Conservation (phyloP, 2,329 filamentous ascomycete genomes). For the Chalaropsis ovoidea region DNA sequence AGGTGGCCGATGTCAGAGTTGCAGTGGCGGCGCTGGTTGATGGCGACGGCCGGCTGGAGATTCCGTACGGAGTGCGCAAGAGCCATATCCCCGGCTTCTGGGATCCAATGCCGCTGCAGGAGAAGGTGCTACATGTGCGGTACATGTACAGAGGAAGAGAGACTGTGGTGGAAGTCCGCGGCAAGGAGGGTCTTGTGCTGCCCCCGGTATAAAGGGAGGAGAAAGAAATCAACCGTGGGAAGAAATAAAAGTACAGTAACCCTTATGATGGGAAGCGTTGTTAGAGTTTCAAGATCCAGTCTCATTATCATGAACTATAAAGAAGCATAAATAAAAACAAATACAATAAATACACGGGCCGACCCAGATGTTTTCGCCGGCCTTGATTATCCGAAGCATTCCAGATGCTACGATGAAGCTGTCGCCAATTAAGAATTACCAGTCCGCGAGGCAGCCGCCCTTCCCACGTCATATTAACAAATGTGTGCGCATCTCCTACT, state of each 20-base stretch:
- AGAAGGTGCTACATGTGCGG: slow-evolving; percentile 39
- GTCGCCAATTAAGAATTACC: not conserved
- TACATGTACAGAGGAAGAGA: slow-evolving; percentile 32
- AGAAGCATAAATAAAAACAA: not conserved
- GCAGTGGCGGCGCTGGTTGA: slow-evolving; percentile 40
- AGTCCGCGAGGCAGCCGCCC: not conserved
- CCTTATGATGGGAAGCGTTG: not conserved
- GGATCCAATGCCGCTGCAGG: slow-evolving; percentile 39
- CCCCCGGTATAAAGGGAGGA: not conserved
- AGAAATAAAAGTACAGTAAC: not conserved
- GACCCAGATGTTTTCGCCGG: not conserved
- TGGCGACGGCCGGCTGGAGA: slow-evolving; percentile 32
- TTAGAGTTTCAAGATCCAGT: slow-evolving; percentile 12
- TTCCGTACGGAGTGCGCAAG: slow-evolving; percentile 37
- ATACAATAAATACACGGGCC: not conserved
- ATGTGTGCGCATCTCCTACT: too few relatives aligned
- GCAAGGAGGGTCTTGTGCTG: slow-evolving; percentile 32
- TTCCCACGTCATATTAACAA: not conserved
- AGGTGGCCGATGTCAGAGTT: slow-evolving; percentile 43
- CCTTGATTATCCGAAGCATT: not conserved
- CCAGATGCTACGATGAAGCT: not conserved
- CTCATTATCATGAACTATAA: slow-evolving; percentile 15
- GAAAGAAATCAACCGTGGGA: not conserved
- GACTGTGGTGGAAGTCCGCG: slow-evolving; percentile 32
- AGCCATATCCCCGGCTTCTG: slow-evolving; percentile 42